Evolutionary conservation across 2,329 filamentous ascomycete genomes (phyloP), one percentile per base, ranked within the genome.

Genomic region (Colletotrichum salicis): DNA sequence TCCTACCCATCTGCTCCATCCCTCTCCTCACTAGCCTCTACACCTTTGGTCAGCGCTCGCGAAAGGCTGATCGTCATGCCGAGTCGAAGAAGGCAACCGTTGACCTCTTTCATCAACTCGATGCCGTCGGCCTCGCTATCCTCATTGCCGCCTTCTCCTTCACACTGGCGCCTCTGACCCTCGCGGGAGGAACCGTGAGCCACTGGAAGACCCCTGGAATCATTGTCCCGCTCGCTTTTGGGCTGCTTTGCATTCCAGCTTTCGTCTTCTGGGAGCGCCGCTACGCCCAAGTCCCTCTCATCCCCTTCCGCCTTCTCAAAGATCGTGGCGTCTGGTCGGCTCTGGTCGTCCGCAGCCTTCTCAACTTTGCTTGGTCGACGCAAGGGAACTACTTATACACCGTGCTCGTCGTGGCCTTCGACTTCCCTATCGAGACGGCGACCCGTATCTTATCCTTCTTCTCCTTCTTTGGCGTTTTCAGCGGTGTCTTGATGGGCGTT

Each of bases 281-380:
- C 0, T 83, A 85, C 41, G 83, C 84, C 1, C 82, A 86, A 5
- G 76, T 75, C 57, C 89, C 89, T 0, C 85, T 91, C 75, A 78
- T 91, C 1, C 89, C 89, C 0, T 90, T 91, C 76, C 78, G 86
- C 75, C 82, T 91, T 0, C 80, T 91, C 27, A 86, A 84, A 70
- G 88, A 91, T 71, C 86, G 90, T n/a, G 86, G 85, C 0, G 88
- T 91, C 1, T 91, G 89, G 88, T 87, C 86, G 2, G 86, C 89
- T 0, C 79, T 91, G 11, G 88, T 86, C 0, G 88, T 92, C 55
- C 84, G 84, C 3, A 79, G 81, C 67, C 76, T 86, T 66, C 80
- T 88, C 56, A 87, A 85, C 76, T 84, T 86, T 70, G 82, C 85
- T 3, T 91, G 88, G 88, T 86, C 84, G 61, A 82, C 89, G 24